Evolutionary conservation across 1,284 basidiomycete genomes (phyloP), one percentile per base, ranked within the genome.

Genomic region (Marasmius fiardii): DNA sequence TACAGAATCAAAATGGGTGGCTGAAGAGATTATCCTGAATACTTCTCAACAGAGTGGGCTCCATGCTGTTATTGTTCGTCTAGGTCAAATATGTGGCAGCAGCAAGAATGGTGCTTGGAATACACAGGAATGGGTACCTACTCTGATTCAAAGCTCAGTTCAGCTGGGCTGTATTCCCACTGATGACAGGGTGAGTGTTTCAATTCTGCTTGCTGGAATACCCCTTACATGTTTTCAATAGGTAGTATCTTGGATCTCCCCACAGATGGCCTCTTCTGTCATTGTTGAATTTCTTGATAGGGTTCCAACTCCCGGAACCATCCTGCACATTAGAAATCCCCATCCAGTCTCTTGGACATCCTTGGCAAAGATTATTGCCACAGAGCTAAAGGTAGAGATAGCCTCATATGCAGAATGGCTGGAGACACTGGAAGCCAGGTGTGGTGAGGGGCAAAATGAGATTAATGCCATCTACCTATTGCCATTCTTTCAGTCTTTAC

Each of bases 1-100:
- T 59, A 60, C 64, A 12, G 71, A 78, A 58, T 70, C 71, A 21
- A 80, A 79, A 66, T 79, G 75, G 69, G 74, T 79, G 2, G 67
- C 70, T 1, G 76, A 79, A 61, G 60, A 66, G 24, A 68, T 80
- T 21, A 61, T 76, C 16, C 52, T 58, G 7, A 52, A 51, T 0
- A 68, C 67, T 1, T 60, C 63, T 0, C 55, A 65, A n/a, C 20
- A 28, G 1, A 67, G 68, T 1, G 20, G 55, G 0, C 57, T 75
- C 6, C 43, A 55, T 8, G 58, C 66, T 0, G 58, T 68, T 10
- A 62, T 73, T 10, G 57, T 75, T 39, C 73, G 78, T 18, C 63
- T 74, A 1, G 76, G 75, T 2, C 74, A 76, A 53, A 56, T 80
- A 0, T 67, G 65, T 23, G 72, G 74, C 4, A 67, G 65, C 41